These are phyloP conservation scores for Elongisporangium prolatum DNA, from an alignment of 352 stramenopile genomes.

Conservation along the genomic window DNA sequence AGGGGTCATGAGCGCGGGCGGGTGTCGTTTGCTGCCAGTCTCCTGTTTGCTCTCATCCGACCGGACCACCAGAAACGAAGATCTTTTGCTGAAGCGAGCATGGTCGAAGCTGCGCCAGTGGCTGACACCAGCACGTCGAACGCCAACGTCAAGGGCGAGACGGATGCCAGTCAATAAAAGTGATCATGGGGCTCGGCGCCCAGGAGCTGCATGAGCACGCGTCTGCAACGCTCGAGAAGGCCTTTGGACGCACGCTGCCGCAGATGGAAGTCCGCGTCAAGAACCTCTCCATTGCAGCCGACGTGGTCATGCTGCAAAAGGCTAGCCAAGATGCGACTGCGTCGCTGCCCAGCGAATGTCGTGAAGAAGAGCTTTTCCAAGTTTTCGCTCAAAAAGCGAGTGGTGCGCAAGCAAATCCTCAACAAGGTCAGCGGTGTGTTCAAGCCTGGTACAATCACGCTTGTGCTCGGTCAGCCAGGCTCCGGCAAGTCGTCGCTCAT, in stretches of 20 bases:
- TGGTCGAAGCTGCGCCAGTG: too few species aligned
- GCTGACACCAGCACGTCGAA: too few species aligned
- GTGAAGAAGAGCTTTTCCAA: slow-evolving; percentile 3
- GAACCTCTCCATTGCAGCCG: slow-evolving; percentile 13
- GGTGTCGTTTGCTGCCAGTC: too few species aligned
- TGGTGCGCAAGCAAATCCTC: slow-evolving; percentile 41
- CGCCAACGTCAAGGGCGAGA: too few species aligned
- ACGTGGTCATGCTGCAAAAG: slow-evolving; percentile 12
- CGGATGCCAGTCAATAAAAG: slow-evolving; percentile 2
- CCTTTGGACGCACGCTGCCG: slow-evolving; percentile 15
- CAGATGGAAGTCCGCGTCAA: slow-evolving; percentile 24
- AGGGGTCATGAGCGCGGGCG: too few species aligned
- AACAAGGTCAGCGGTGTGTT: slow-evolving; percentile 41
- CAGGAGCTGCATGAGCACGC: slow-evolving; percentile 12
- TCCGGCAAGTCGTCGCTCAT: too few species aligned
- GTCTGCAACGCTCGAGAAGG: slow-evolving; percentile 10
- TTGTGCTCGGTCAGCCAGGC: slow-evolving; percentile 26
- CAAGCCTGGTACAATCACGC: slow-evolving; percentile 33
- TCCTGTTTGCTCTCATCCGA: too few species aligned
- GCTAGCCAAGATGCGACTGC: slow-evolving; percentile 6
- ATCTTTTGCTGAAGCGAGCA: too few species aligned
- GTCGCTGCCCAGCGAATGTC: slow-evolving; percentile 10
- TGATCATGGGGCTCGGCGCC: slow-evolving; percentile 9
- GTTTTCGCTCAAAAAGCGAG: slow-evolving; percentile 32
- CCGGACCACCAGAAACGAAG: too few species aligned